Percentiles rank a stretch among this genome's conserved stretches.
These are phyloP conservation scores for Plasmodium malariae DNA, from an alignment of 169 alveolate species.

Conservation along the genomic window DNA sequence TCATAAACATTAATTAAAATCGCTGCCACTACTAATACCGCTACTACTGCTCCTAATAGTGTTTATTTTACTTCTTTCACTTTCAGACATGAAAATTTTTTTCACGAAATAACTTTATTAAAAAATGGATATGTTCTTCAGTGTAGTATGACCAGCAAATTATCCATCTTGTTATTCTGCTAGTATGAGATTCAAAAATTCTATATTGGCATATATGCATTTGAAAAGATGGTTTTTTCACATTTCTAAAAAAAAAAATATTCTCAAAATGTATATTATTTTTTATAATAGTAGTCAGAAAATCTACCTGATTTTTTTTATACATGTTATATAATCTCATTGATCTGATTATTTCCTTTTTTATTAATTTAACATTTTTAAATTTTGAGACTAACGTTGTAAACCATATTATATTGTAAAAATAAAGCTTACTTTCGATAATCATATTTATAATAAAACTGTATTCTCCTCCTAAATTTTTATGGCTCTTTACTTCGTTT, in stretches of 20 bases:
- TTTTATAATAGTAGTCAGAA: conserved; percentile 65
- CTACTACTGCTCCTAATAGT: no score
- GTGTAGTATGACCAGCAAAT: conserved; percentile 85
- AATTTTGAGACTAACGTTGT: conserved; percentile 82
- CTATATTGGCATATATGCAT: conserved; percentile 82
- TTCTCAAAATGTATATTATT: conserved; percentile 34
- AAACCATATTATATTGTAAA: conserved; percentile 84
- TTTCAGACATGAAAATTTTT: conserved; percentile 17
- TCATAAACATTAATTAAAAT: no score
- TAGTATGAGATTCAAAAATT: conserved; percentile 79
- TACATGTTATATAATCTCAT: conserved; percentile 80
- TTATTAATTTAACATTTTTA: conserved; percentile 81
- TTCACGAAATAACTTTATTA: conserved; percentile 20
- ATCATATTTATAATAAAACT: conserved; percentile 84
- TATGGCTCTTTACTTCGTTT: background rate
- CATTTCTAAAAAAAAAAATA: conserved; percentile 24
- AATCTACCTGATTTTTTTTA: conserved; percentile 74
- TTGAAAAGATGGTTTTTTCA: conserved; percentile 21
- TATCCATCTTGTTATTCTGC: conserved; percentile 84
- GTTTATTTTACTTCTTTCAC: background rate
- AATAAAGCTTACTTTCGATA: conserved; percentile 79
- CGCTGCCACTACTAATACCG: no score
- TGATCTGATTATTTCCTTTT: conserved; percentile 78
- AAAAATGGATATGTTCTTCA: conserved; percentile 76
- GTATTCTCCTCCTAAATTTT: conserved; percentile 78